Evolutionary conservation across 495 filamentous ascomycete genomes (phyloP).

Genomic region (Aspergillus avenaceus): DNA sequence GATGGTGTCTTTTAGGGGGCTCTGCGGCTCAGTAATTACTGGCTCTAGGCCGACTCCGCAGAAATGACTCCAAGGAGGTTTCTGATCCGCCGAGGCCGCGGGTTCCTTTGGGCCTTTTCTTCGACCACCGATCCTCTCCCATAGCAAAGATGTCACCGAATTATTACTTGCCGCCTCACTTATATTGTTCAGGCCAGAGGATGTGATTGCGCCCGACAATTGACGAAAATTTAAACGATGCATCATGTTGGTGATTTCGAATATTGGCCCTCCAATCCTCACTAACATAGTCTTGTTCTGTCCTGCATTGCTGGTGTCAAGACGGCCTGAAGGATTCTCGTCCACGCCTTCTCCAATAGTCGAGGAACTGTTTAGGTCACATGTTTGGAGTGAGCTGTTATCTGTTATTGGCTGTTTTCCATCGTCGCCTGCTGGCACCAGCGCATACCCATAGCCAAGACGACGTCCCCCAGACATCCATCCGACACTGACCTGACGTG

Average conservation of each 20-base stretch:
- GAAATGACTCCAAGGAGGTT: conserved; percentile 17
- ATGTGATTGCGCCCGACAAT: conserved; percentile 8
- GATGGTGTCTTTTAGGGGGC: background rate
- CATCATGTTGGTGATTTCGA: conserved; percentile 13
- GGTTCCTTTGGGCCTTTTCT: conserved; percentile 5
- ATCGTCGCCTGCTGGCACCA: conserved; percentile 23
- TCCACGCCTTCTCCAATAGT: background rate
- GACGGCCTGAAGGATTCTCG: background rate
- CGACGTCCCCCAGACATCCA: conserved; percentile 46
- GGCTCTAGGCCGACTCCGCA: conserved; percentile 11
- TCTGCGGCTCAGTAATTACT: conserved; percentile 1
- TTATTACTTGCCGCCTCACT: conserved; percentile 9
- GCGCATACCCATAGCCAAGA: conserved; percentile 40
- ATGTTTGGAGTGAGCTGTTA: background rate
- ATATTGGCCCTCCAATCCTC: conserved; percentile 4
- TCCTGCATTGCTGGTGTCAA: background rate
- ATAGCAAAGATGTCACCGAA: conserved; percentile 22
- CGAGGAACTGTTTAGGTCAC: background rate
- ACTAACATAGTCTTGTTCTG: background rate
- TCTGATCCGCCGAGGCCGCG: background rate
- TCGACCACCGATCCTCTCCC: conserved; percentile 22
- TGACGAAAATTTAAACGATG: conserved; percentile 6
- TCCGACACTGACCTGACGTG: conserved; percentile 38
- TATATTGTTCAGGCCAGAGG: conserved; percentile 3
- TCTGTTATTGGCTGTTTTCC: background rate